Percentiles rank a stretch among this genome's conserved stretches.
Conservation (phyloP, 805 yeast species). For the Candida ortonii region DNA sequence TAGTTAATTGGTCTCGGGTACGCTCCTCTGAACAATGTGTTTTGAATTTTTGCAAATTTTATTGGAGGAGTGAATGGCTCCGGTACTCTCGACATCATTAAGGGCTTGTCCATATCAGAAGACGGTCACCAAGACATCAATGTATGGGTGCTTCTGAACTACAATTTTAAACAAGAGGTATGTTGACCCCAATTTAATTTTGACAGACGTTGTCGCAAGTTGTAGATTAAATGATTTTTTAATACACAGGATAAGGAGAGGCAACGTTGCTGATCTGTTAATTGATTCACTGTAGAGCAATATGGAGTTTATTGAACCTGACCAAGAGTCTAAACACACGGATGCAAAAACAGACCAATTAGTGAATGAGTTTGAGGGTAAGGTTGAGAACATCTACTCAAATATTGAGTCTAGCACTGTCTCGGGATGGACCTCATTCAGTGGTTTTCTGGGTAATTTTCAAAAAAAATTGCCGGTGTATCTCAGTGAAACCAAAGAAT, state of each 20-base stretch:
- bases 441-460: conserved; percentile 34
- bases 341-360: conserved; percentile 53
- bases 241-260: too few relatives aligned
- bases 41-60: conserved; percentile 68
- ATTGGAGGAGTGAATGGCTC: conserved; percentile 64
- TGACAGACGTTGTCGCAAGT: neutral
- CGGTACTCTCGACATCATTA: conserved; percentile 11
- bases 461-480: conserved; percentile 34
- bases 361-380: conserved; percentile 51
- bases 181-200: conserved; percentile 2
- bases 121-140: too few relatives aligned
- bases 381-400: conserved; percentile 38
- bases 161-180: too few relatives aligned
- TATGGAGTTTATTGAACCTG: conserved; percentile 34
- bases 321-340: conserved; percentile 22
- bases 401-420: conserved; percentile 42
- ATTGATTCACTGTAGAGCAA: neutral
- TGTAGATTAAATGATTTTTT: too few relatives aligned
- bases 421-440: conserved; percentile 34
- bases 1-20: conserved; percentile 77
- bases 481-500: conserved; percentile 27
- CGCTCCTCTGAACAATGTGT: conserved; percentile 75
- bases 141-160: too few relatives aligned
- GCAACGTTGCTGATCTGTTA: too few relatives aligned
- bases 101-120: too few relatives aligned